Evolutionary conservation across 768 basidiomycete genomes (phyloP).

Genomic region (Leucogyrophana mollusca): DNA sequence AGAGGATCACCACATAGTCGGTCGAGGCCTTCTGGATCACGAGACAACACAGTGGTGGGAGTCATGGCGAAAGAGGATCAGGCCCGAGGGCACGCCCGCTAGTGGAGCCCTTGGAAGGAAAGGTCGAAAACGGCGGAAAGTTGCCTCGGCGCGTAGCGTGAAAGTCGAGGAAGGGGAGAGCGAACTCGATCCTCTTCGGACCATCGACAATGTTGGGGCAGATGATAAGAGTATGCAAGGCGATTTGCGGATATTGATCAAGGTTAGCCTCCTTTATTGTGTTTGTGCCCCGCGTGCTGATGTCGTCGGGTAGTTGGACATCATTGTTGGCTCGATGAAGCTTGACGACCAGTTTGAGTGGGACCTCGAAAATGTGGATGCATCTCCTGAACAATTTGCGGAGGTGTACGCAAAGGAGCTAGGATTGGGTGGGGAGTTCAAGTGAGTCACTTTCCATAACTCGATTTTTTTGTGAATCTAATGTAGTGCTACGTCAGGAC

Average conservation of each 20-base stretch:
- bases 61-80: slow-evolving; percentile 58
- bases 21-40: slow-evolving; percentile 47
- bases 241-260: slow-evolving; percentile 90
- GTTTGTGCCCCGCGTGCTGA: not conserved
- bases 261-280: slow-evolving; percentile 50
- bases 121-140: slow-evolving; percentile 43
- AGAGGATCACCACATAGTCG: slow-evolving; percentile 19
- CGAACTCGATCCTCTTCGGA: slow-evolving; percentile 36
- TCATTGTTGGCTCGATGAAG: slow-evolving; percentile 90
- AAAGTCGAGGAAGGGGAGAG: slow-evolving; percentile 22
- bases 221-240: slow-evolving; percentile 69
- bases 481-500: slow-evolving; percentile 53
- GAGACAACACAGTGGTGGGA: slow-evolving; percentile 66
- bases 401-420: slow-evolving; percentile 83
- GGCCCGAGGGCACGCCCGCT: slow-evolving; percentile 26
- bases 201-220: slow-evolving; percentile 61
- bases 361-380: slow-evolving; percentile 81
- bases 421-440: slow-evolving; percentile 90
- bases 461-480: slow-evolving; percentile 9
- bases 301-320: slow-evolving; percentile 68
- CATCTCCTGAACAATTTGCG: slow-evolving; percentile 92
- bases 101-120: slow-evolving; percentile 26
- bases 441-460: slow-evolving; percentile 44
- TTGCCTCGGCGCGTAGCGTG: slow-evolving; percentile 24
- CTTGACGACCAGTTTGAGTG: slow-evolving; percentile 98